Base-by-base conservation (phyloP, 2,329 filamentous ascomycete species). In the Diplodia mutila region DNA sequence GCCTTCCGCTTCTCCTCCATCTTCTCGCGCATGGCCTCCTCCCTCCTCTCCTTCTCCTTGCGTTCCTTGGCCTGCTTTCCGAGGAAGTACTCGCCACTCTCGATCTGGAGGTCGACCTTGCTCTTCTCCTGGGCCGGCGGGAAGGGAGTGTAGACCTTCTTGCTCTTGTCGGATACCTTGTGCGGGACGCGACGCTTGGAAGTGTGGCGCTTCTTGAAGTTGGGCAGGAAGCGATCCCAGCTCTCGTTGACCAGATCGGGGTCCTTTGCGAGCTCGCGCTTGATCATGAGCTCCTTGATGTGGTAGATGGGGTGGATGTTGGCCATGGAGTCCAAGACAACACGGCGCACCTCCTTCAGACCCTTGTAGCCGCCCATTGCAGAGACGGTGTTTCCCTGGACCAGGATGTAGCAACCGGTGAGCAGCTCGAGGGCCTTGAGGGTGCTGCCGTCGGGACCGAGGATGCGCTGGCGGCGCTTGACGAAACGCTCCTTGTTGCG, bases 101-200 rank as follows among this genome's bases (percentile, higher is more conserved):
- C 95, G 83, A 99, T 97, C 86, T 99, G 94, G 80, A 93, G 82
- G 81, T 99, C 95, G 74, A 99, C 87, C 88, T 98, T 99, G 88
- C 94, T 97, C 91, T 97, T 97, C 85, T 99, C 94, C 72, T 94
- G 93, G 52, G 93, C 88, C 7, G 95, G 95, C 59, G 95, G 95
- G 89, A 99, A 99, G 11, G 95, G 94, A 71, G 96, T 99, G 85
- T 97, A 99, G 14, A 85, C 81, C 86, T 97, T 98, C 87, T 94
- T 97, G 77, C 84, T 81, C 86, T 99, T 99, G 84, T 99, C 94
- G 65, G 88, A 93, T 77, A 99, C 89, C 75, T 92, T 93, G 84
- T 88, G 87, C 0, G 95, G 96, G 73, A 90, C 88, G 72, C 88
- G 87, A 72, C 95, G 87, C 83, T 93, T 94, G 82, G 88, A 93